Percentiles rank a stretch among this genome's conserved stretches.
These are phyloP conservation scores for Podospora comata DNA, from an alignment of 495 filamentous ascomycete genomes.

Conservation along the genomic window DNA sequence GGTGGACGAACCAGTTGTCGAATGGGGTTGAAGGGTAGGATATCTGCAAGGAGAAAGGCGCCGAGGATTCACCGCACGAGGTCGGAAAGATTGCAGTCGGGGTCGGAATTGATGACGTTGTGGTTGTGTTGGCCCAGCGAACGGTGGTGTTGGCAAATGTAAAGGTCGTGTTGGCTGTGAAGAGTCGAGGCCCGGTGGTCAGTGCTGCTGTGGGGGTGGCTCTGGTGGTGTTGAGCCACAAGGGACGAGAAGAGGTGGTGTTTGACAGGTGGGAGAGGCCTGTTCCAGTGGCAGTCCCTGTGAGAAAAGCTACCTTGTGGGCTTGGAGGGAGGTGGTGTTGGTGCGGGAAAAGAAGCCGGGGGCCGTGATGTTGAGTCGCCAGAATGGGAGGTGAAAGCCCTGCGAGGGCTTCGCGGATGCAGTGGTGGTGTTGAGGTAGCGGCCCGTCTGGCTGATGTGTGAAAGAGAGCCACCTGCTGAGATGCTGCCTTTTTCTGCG, in stretches of 20 bases:
- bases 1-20: neutral
- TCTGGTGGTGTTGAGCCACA: constrained; percentile 5
- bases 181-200: neutral
- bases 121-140: constrained; percentile 4
- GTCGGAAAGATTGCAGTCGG: neutral
- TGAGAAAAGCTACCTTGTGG: neutral
- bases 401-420: neutral
- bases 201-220: neutral
- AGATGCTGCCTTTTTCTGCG: neutral
- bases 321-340: neutral
- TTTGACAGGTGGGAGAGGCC: neutral
- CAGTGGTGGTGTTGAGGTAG: neutral
- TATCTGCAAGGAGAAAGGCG: neutral
- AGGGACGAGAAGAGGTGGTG: neutral
- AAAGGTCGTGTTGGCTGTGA: neutral
- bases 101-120: neutral
- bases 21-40: neutral
- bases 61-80: neutral
- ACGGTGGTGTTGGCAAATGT: neutral
- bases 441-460: neutral
- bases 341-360: neutral
- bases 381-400: neutral
- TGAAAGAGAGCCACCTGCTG: neutral
- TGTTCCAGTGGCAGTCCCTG: neutral
- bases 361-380: neutral